Percentiles rank a stretch among this genome's conserved stretches.
phyloP scores from a whole-genome alignment of 1,284 basidiomycete species.

The Leccinum holopus region DNA sequence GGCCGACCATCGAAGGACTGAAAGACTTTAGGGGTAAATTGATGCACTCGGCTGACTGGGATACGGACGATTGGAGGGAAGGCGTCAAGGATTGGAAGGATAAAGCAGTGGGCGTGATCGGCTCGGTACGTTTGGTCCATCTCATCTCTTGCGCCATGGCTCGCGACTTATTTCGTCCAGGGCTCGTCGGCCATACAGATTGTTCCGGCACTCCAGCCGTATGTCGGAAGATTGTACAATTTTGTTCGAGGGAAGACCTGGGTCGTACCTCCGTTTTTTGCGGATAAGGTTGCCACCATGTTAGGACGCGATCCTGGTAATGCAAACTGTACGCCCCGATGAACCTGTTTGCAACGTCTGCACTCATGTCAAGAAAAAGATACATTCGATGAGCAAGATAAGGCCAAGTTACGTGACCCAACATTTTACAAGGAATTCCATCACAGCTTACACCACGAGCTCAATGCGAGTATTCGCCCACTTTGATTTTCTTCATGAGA shows the following conservation, averaged over 20 bases:
- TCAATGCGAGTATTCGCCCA: conserved; percentile 43
- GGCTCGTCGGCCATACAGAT: conserved; percentile 68
- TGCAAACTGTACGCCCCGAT: conserved; percentile 43
- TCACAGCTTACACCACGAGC: conserved; percentile 47
- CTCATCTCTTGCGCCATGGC: no score
- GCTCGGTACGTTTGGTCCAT: conserved; percentile 45
- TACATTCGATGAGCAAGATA: conserved; percentile 55
- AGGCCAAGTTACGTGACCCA: conserved; percentile 44
- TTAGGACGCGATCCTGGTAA: conserved; percentile 36
- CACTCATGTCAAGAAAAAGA: conserved; percentile 31
- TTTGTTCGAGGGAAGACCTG: conserved; percentile 64
- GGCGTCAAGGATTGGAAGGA: conserved; percentile 50
- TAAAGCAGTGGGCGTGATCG: conserved; percentile 60
- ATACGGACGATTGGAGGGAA: conserved; percentile 46
- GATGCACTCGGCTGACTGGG: conserved; percentile 60
- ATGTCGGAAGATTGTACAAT: conserved; percentile 51
- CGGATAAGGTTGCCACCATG: conserved; percentile 40
- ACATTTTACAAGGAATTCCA: conserved; percentile 52
- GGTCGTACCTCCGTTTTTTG: conserved; percentile 53
- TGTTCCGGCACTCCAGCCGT: conserved; percentile 56
- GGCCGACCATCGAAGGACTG: conserved; percentile 59
- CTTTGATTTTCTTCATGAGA: neutral
- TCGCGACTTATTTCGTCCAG: no score
- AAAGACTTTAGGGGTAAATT: conserved; percentile 50
- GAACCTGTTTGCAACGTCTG: neutral